These are phyloP conservation scores for Globisporangium heterothallicum DNA, from an alignment of 352 stramenopile species.

Conservation along the genomic window DNA sequence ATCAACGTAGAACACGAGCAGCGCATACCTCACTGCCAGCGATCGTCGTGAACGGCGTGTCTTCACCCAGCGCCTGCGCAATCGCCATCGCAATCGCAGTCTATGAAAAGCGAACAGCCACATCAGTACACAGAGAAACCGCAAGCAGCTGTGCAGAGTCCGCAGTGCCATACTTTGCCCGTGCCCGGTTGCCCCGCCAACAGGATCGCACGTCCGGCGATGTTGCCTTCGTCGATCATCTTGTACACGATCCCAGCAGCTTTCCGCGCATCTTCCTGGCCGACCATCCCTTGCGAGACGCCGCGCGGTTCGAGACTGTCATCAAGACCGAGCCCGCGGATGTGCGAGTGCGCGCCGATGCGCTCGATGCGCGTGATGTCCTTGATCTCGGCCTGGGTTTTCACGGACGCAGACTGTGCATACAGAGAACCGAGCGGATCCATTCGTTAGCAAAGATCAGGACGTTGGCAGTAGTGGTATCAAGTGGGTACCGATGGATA, in stretches of 20 bases:
- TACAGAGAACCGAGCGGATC: not conserved
- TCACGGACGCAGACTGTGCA: slow-evolving; percentile 51
- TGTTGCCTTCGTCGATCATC: slow-evolving; percentile 99
- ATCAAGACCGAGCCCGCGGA: slow-evolving; percentile 96
- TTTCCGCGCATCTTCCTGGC: slow-evolving; percentile 91
- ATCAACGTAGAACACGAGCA: too few relatives aligned
- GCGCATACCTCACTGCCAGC: slow-evolving; percentile 89
- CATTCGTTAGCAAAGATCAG: too few relatives aligned
- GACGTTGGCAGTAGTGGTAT: too few relatives aligned
- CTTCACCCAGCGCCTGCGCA: slow-evolving; percentile 95
- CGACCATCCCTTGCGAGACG: slow-evolving; percentile 96
- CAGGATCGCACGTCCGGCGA: slow-evolving; percentile 95
- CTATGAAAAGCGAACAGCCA: slow-evolving; percentile 22
- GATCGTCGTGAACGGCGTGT: slow-evolving; percentile 99
- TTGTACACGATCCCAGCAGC: slow-evolving; percentile 94
- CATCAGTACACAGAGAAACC: slow-evolving; percentile 5
- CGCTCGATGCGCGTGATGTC: slow-evolving; percentile 98
- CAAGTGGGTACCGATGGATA: too few relatives aligned
- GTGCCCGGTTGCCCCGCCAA: slow-evolving; percentile 95
- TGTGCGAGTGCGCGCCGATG: slow-evolving; percentile 98
- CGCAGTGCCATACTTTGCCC: slow-evolving; percentile 63
- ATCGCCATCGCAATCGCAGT: slow-evolving; percentile 99
- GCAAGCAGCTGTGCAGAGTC: too few relatives aligned
- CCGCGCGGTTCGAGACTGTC: slow-evolving; percentile 94
- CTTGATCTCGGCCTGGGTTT: slow-evolving; percentile 89